phyloP scores from a whole-genome alignment of 1,284 basidiomycete species.

The Fistulina hepatica region DNA sequence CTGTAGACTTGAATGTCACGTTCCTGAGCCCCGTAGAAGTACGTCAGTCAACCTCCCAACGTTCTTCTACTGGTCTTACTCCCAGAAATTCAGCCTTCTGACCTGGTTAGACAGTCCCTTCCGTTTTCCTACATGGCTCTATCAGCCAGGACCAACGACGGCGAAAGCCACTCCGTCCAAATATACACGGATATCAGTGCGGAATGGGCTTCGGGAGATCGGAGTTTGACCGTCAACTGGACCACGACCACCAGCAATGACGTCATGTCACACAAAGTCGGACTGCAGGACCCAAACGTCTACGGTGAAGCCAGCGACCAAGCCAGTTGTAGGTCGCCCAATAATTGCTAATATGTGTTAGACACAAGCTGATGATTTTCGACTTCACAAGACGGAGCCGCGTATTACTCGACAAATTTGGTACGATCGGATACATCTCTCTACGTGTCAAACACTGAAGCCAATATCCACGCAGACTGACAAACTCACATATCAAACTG shows the following conservation, averaged over 20 bases:
- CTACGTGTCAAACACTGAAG: constrained; percentile 1
- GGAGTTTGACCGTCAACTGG: constrained; percentile 44
- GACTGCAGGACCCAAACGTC: constrained; percentile 33
- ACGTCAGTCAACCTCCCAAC: background rate
- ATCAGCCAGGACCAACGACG: constrained; percentile 44
- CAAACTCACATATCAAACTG: constrained; percentile 48
- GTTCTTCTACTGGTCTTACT: background rate
- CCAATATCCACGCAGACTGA: constrained; percentile 24
- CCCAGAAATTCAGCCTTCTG: constrained; percentile 32
- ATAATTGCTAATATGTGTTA: background rate
- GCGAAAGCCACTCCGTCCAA: constrained; percentile 42
- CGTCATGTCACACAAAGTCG: constrained; percentile 46
- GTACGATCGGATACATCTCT: constrained; percentile 21
- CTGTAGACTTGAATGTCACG: constrained; percentile 13
- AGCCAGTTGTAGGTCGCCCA: constrained; percentile 39
- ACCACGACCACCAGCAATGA: constrained; percentile 30
- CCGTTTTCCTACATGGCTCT: constrained; percentile 53
- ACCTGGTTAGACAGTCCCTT: constrained; percentile 47
- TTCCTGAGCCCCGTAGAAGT: constrained; percentile 15
- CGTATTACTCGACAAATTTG: constrained; percentile 44
- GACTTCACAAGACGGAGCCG: constrained; percentile 40
- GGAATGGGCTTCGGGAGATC: constrained; percentile 55
- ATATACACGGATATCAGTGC: constrained; percentile 56
- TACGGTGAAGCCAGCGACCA: constrained; percentile 48
- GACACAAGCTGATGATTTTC: constrained; percentile 1